Conservation (phyloP, 106 monocot species). For the Acorus calamus region DNA sequence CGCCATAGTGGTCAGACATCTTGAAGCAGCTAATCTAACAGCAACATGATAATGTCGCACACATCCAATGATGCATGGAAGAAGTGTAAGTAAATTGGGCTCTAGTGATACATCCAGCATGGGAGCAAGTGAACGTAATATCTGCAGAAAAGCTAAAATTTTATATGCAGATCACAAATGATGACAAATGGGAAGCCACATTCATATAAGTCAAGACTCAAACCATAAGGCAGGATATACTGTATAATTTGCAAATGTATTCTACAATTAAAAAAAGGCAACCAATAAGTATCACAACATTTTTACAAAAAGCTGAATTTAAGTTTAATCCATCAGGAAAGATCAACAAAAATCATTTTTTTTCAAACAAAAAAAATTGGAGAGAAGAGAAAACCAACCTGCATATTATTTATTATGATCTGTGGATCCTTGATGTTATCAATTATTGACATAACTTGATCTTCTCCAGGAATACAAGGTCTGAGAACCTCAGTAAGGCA, state of each 20-base stretch:
- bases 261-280: no score
- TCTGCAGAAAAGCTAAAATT: conserved; percentile 20
- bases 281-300: no score
- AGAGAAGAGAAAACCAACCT: conserved; percentile 33
- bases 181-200: no score
- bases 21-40: conserved; percentile 89
- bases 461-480: conserved; percentile 30
- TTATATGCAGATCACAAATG: no score
- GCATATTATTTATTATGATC: conserved; percentile 78
- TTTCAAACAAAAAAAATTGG: no score
- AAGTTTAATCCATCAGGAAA: no score
- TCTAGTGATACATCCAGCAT: conserved; percentile 42
- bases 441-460: conserved; percentile 19
- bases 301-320: no score
- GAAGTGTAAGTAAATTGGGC: conserved; percentile 61
- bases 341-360: no score
- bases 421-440: conserved; percentile 58
- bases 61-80: conserved; percentile 74
- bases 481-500: conserved; percentile 72
- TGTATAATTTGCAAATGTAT: no score
- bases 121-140: conserved; percentile 66
- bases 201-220: no score
- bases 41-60: conserved; percentile 70
- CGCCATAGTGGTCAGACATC: conserved; percentile 89
- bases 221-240: no score